A percentile compares a stretch with the other conserved stretches of the same genome.
phyloP scores from a whole-genome alignment of 1,284 basidiomycete species.

The Coriolopsis trogii region DNA sequence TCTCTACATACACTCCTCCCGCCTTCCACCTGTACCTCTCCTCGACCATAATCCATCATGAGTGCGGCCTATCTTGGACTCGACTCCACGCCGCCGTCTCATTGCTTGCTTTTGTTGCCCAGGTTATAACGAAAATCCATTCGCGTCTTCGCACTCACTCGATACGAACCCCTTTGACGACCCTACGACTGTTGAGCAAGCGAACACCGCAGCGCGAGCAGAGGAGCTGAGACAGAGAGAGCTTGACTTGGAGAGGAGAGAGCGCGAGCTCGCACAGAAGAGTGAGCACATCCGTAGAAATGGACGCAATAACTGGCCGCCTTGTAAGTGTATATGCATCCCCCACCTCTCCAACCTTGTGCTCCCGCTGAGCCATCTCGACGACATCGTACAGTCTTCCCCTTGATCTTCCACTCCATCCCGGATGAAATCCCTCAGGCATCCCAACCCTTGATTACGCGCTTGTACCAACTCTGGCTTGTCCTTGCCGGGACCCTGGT shows the following conservation, averaged over 20 bases:
- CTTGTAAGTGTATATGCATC: conserved; percentile 54
- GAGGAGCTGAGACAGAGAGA: conserved; percentile 76
- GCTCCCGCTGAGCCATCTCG: not conserved
- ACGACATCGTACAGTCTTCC: conserved; percentile 75
- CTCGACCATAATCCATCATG: conserved; percentile 22
- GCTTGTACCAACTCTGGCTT: conserved; percentile 89
- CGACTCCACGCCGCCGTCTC: not conserved
- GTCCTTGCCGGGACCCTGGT: conserved; percentile 78
- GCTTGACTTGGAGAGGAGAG: conserved; percentile 78
- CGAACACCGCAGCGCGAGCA: conserved; percentile 44
- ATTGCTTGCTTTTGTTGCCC: conserved; percentile 9
- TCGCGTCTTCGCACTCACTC: conserved; percentile 81
- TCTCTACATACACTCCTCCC: conserved; percentile 10
- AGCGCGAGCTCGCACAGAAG: conserved; percentile 67
- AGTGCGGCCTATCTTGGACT: conserved; percentile 9
- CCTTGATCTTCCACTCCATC: conserved; percentile 93
- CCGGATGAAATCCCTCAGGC: conserved; percentile 86
- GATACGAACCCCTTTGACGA: conserved; percentile 86
- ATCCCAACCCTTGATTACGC: conserved; percentile 78
- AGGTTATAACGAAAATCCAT: conserved; percentile 62
- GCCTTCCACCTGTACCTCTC: conserved; percentile 11
- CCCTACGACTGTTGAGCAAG: conserved; percentile 41
- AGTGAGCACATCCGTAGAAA: conserved; percentile 76
- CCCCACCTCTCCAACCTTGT: not conserved
- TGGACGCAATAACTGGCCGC: conserved; percentile 91